phyloP scores from a whole-genome alignment of 805 yeast species.

The Schwanniomyces polymorphus region DNA sequence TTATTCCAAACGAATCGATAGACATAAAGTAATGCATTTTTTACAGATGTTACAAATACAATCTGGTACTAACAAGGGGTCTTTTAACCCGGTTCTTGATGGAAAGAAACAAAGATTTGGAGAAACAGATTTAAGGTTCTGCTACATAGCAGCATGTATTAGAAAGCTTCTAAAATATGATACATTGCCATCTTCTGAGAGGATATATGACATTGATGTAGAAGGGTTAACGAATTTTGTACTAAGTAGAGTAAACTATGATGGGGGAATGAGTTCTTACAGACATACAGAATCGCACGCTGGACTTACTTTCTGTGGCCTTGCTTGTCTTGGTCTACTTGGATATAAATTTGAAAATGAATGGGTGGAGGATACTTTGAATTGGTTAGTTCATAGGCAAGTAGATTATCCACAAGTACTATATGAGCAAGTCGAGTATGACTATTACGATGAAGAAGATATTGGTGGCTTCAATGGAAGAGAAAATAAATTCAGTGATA shows the following conservation, averaged over 20 bases:
- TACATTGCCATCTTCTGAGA: constrained; percentile 18
- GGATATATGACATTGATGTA: constrained; percentile 41
- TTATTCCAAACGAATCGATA: constrained; percentile 26
- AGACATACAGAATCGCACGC: constrained; percentile 70
- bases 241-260: constrained; percentile 30
- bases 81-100: constrained; percentile 34
- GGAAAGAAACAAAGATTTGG: constrained; percentile 40
- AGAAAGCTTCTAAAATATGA: constrained; percentile 49
- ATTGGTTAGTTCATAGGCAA: constrained; percentile 70
- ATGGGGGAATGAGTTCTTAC: constrained; percentile 72
- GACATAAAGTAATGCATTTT: constrained; percentile 55
- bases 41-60: constrained; percentile 57
- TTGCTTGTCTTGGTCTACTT: constrained; percentile 55
- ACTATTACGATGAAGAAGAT: constrained; percentile 41
- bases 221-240: constrained; percentile 37
- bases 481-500: constrained; percentile 79
- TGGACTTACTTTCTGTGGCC: constrained; percentile 84
- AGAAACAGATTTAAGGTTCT: constrained; percentile 70
- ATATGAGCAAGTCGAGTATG: constrained; percentile 22
- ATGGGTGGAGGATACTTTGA: constrained; percentile 35
- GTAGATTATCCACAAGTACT: constrained; percentile 33
- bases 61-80: constrained; percentile 28
- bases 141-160: constrained; percentile 72
- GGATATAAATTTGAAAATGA: constrained; percentile 18
- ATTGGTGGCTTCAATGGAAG: constrained; percentile 86